Conservation (phyloP, 176 grass and related monocot species). For the Oryza australiensis region DNA sequence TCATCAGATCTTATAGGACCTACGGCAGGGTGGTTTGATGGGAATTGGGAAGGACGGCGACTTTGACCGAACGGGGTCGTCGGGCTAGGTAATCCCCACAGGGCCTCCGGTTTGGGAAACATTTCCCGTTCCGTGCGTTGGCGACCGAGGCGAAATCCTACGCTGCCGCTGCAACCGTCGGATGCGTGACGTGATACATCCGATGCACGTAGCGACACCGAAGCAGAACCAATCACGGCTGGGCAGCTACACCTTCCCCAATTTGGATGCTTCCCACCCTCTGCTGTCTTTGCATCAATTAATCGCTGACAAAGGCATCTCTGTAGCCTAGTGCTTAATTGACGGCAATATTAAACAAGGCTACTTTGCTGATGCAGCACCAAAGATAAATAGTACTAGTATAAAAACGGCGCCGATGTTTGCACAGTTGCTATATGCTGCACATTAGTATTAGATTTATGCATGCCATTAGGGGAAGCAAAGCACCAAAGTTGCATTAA, state of each 20-base stretch:
- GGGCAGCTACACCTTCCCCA: not conserved
- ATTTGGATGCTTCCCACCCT: not conserved
- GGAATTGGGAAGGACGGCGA: not conserved
- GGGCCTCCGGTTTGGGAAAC: not conserved
- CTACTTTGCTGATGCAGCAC: not conserved
- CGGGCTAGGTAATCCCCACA: not conserved
- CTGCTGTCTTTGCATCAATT: not conserved
- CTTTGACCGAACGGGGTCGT: not conserved
- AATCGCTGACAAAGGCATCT: not conserved
- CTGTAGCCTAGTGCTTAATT: not conserved
- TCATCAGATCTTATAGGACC: too few species aligned
- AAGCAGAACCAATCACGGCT: not conserved
- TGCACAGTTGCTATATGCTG: not conserved
- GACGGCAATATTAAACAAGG: not conserved
- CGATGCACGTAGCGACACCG: slow-evolving; percentile 5
- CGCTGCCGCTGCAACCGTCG: not conserved
- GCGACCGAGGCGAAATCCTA: not conserved
- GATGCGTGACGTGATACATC: slow-evolving; percentile 12
- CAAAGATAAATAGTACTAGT: not conserved
- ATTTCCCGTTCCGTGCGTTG: not conserved
- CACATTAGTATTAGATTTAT: not conserved
- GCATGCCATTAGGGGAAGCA: slow-evolving; percentile 29
- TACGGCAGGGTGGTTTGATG: not conserved
- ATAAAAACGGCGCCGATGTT: not conserved
- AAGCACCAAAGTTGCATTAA: not conserved